Evolutionary conservation across 2,329 filamentous ascomycete genomes (phyloP), one percentile per base, ranked within the genome.

Genomic region (Fusarium euwallaceae): DNA sequence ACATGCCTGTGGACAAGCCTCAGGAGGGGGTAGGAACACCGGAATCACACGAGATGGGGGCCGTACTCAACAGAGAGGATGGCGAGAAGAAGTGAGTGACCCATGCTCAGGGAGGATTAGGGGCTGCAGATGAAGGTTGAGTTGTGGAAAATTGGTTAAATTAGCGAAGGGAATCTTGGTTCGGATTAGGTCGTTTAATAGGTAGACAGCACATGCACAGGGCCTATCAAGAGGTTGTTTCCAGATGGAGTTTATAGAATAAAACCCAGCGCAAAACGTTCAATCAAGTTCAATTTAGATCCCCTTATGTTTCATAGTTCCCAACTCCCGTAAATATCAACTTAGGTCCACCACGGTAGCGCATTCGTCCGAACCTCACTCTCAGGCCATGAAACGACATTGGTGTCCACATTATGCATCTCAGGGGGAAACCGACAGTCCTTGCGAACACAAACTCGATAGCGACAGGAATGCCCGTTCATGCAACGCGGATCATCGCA

Each of bases 401-500:
- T 17, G 0, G 24, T 34, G 24, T 77, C 74, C 27, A 77, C 69
- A 6, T 67, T 60, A 37, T 79, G 76, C 70, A 78, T 73, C 17
- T 70, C 69, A 16, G 29, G 32, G 0, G 68, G 53, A 45, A 79
- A 79, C 53, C 70, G 43, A 62, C 77, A 79, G 7, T 62, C 55
- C 6, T 39, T 24, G 5, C 53, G 20, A 16, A 45, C n/a, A 34
- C 75, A 79, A 32, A 67, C 64, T 6, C 61, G 48, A 24, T 67
- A 53, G 2, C 71, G 41, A 48, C 78, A 80, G 9, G 56, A 70
- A 64, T 80, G 78, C 10, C 78, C 78, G 9, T 17, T 48, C 20
- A 77, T 39, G 41, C 78, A 80, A 16, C 67, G 48, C 8, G 67
- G 39, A 39, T 79, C 66, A 14, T 53, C 67, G 69, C 83, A 84